A percentile compares a stretch with the other conserved stretches of the same genome.
Conservation (phyloP, 345 rosid genomes). For the Lagerstroemia speciosa region DNA sequence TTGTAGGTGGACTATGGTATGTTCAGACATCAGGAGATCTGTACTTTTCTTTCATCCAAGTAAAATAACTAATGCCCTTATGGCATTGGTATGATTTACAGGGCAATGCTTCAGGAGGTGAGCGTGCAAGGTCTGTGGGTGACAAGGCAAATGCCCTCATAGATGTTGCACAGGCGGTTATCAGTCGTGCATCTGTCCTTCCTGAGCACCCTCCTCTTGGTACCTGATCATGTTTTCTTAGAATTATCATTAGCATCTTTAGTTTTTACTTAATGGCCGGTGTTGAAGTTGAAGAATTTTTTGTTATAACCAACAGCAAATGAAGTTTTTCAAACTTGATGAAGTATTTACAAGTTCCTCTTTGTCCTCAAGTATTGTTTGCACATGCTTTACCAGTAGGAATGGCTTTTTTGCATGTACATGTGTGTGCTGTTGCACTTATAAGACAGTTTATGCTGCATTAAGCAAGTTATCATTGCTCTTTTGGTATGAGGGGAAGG, state of each 20-base stretch:
- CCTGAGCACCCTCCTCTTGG: slow-evolving; percentile 68
- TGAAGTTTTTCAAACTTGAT: neutral
- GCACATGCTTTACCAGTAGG: neutral
- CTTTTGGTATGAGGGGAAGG: neutral
- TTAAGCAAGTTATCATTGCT: neutral
- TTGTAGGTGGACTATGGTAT: slow-evolving; percentile 88
- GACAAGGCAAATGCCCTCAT: slow-evolving; percentile 48
- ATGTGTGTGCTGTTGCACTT: neutral
- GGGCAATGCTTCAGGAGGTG: slow-evolving; percentile 98
- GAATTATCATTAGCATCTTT: neutral
- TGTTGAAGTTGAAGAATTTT: neutral
- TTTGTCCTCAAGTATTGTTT: neutral
- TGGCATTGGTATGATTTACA: slow-evolving; percentile 17
- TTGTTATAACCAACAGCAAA: neutral
- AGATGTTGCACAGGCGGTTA: slow-evolving; percentile 51
- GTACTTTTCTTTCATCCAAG: neutral
- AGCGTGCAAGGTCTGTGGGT: slow-evolving; percentile 63
- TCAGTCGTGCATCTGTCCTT: slow-evolving; percentile 51
- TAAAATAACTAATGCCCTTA: neutral
- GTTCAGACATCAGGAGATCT: neutral
- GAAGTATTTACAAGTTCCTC: neutral
- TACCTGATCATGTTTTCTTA: slow-evolving; percentile 16
- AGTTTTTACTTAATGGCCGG: neutral
- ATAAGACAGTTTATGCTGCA: neutral
- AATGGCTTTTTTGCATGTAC: neutral